Evolutionary conservation across 495 filamentous ascomycete genomes (phyloP), one percentile per base, ranked within the genome.

Genomic region (Melanomma pulvis-pyrius): DNA sequence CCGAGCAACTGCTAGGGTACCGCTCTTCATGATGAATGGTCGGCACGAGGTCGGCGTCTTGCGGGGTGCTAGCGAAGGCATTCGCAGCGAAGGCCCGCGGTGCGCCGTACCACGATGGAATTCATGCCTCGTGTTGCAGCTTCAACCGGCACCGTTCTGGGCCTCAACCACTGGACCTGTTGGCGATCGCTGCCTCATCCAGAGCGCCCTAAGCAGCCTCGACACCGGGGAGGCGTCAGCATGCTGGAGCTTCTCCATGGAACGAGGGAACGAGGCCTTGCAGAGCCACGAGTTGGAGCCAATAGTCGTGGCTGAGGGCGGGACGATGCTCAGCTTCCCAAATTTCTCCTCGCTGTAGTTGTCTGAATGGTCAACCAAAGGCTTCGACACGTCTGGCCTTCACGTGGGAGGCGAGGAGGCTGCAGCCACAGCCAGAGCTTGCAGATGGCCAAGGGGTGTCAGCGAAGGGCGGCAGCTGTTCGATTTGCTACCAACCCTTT

Each of bases 371-470:
- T n/a, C n/a, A n/a, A n/a, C n/a, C n/a, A n/a, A n/a, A n/a, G n/a
- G 54, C 54, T 32, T 25, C 13, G 28, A 36, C 47, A 12, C 9
- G 32, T 2, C 22, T 21, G 32, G 13, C 21, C 41, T 49, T 60
- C 39, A 29, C 30, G 57, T 22, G 55, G 26, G 32, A 59, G 46
- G 55, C 55, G 55, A 59, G 55, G 39, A n/a, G 28, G 55, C 28
- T 59, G 9, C 34, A 21, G 41, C 57, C 57, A 30, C 19, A 46
- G 39, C 24, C 51, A 32, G 51, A 25, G 48, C 48, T 44, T 44
- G 39, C 13, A 2, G 8, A 2, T 44, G 39, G 39, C 17, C n/a
- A 2, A 15, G 8, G 39, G n/a, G 39, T 2, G 9, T n/a, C 4
- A n/a, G n/a, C n/a, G n/a, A n/a, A n/a, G n/a, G n/a, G n/a, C n/a